phyloP scores from a whole-genome alignment of 1,284 basidiomycete genomes.

The Cryptococcus maquisensis region DNA sequence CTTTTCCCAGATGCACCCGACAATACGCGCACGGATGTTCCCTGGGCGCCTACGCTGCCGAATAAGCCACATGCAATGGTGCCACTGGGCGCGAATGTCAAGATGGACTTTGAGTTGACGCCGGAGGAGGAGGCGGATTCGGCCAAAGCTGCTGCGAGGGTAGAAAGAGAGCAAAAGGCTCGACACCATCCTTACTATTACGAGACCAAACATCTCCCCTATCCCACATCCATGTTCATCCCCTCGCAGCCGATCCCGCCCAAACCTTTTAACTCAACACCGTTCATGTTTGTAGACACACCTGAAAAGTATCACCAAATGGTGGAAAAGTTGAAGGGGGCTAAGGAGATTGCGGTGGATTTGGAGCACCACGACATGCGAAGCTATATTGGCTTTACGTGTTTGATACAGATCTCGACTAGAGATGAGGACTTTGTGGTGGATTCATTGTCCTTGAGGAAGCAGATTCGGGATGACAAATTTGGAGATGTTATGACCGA shows the following conservation, averaged over 20 bases:
- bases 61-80: constrained; percentile 72
- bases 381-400: constrained; percentile 81
- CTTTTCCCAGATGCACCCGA: constrained; percentile 60
- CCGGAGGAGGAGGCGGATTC: constrained; percentile 17
- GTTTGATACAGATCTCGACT: constrained; percentile 89
- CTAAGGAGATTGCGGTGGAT: constrained; percentile 85
- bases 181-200: constrained; percentile 71
- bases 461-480: constrained; percentile 58
- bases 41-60: constrained; percentile 59
- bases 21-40: constrained; percentile 55
- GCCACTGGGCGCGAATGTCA: constrained; percentile 56
- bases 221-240: constrained; percentile 66
- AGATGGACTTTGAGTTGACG: constrained; percentile 15
- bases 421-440: constrained; percentile 81
- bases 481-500: constrained; percentile 69
- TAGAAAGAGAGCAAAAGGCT: constrained; percentile 10
- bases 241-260: constrained; percentile 52
- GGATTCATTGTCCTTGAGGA: constrained; percentile 73
- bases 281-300: constrained; percentile 69
- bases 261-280: constrained; percentile 62
- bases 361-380: constrained; percentile 88
- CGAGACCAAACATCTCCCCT: constrained; percentile 68
- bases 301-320: constrained; percentile 23
- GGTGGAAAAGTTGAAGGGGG: constrained; percentile 57
- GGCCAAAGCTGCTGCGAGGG: constrained; percentile 4